phyloP scores from a whole-genome alignment of 495 filamentous ascomycete species.

The Penicillium chermesinum region DNA sequence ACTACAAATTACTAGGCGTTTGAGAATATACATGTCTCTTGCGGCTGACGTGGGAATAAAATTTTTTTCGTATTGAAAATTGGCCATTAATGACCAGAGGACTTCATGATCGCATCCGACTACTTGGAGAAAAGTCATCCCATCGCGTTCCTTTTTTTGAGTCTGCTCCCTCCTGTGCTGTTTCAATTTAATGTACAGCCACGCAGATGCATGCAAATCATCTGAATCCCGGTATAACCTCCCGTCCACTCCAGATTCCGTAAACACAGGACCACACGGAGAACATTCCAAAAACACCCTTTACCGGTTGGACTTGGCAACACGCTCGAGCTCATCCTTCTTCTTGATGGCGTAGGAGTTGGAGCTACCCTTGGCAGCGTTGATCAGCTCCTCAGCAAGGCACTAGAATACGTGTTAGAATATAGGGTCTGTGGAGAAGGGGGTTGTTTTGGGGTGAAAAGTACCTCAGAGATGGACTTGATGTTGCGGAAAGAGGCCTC shows the following conservation, averaged over 20 bases:
- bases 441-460: background rate
- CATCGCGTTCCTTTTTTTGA: conserved; percentile 38
- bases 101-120: conserved; percentile 46
- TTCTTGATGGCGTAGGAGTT: conserved; percentile 99
- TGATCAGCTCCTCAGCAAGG: conserved; percentile 99
- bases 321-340: conserved; percentile 99
- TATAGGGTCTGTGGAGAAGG: conserved; percentile 68
- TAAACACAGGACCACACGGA: conserved; percentile 46
- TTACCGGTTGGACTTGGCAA: conserved; percentile 99
- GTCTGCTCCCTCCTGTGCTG: conserved; percentile 39
- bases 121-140: conserved; percentile 45
- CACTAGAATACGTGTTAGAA: conserved; percentile 88
- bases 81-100: conserved; percentile 31
- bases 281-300: conserved; percentile 39
- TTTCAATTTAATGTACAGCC: conserved; percentile 42
- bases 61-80: conserved; percentile 31
- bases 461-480: conserved; percentile 7
- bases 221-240: conserved; percentile 45
- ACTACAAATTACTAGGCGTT: too few species aligned
- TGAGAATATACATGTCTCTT: too few species aligned
- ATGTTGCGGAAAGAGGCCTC: conserved; percentile 81
- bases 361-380: conserved; percentile 98
- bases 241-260: conserved; percentile 47
- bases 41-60: conserved; percentile 17
- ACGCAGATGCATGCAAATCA: conserved; percentile 44